Evolutionary conservation across 768 basidiomycete genomes (phyloP).

Genomic region (Suillus placidus): DNA sequence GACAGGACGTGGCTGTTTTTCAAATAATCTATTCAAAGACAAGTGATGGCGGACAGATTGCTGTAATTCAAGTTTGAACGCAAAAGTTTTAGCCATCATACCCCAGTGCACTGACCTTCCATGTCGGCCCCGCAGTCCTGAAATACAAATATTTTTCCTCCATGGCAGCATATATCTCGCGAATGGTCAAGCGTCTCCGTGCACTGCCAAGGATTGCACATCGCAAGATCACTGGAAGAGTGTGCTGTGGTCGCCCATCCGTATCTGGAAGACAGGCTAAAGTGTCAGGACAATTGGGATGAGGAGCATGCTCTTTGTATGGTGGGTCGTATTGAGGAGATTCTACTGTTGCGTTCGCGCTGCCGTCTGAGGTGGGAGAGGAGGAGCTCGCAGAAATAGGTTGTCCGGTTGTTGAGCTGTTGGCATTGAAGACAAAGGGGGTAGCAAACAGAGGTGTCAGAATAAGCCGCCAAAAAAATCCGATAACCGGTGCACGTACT

Average conservation of each 20-base stretch:
- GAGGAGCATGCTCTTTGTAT: constrained; percentile 55
- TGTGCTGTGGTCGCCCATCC: constrained; percentile 78
- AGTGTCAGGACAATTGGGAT: constrained; percentile 78
- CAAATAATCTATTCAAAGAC: constrained; percentile 80
- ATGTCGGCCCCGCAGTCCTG: constrained; percentile 76
- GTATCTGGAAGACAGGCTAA: constrained; percentile 80
- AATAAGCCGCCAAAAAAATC: constrained; percentile 12
- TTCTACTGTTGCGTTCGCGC: constrained; percentile 31
- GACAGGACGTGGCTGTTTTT: constrained; percentile 78
- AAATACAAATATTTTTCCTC: constrained; percentile 85
- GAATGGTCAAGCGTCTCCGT: constrained; percentile 74
- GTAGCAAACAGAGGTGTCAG: constrained; percentile 19
- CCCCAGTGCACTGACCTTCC: constrained; percentile 63
- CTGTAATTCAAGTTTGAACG: constrained; percentile 38
- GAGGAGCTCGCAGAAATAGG: constrained; percentile 36
- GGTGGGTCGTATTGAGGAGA: constrained; percentile 25
- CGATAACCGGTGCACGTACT: constrained; percentile 38
- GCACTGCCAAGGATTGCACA: constrained; percentile 83
- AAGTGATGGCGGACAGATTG: constrained; percentile 89
- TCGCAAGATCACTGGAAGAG: constrained; percentile 81
- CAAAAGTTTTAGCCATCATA: constrained; percentile 4
- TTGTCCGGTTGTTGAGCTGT: constrained; percentile 26
- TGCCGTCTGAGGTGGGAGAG: constrained; percentile 38
- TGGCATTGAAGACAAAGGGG: constrained; percentile 31
- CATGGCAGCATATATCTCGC: constrained; percentile 87